A percentile compares a stretch with the other conserved stretches of the same genome.
Evolutionary conservation across 768 basidiomycete genomes (phyloP).

Genomic region (Tricholoma saponaceum): DNA sequence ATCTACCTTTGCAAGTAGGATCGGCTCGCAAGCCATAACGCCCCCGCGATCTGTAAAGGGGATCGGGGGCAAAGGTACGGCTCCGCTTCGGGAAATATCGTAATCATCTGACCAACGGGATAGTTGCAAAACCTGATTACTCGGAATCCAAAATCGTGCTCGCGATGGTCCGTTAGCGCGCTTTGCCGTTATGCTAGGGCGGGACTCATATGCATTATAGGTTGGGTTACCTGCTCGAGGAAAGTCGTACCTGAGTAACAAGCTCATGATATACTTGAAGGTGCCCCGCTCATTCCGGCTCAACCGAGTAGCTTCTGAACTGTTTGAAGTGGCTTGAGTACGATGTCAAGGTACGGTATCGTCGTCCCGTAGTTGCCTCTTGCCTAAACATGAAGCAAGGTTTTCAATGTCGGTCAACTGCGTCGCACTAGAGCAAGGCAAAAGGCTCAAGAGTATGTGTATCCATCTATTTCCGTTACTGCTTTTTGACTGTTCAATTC

Average conservation of each 20-base stretch:
- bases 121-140: conserved; percentile 96
- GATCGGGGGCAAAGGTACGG: conserved; percentile 81
- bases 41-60: conserved; percentile 84
- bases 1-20: conserved; percentile 65
- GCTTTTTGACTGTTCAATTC: conserved; percentile 1
- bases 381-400: conserved; percentile 40
- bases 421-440: conserved; percentile 82
- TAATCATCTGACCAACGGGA: conserved; percentile 4
- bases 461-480: background rate
- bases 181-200: background rate
- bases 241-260: conserved; percentile 98
- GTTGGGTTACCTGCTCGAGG: conserved; percentile 97
- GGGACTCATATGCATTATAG: conserved; percentile 38
- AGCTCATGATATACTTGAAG: conserved; percentile 92
- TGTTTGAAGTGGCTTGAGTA: conserved; percentile 90
- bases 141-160: conserved; percentile 98
- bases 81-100: background rate
- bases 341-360: conserved; percentile 71
- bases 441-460: conserved; percentile 64
- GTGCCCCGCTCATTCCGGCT: conserved; percentile 36
- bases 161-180: conserved; percentile 67
- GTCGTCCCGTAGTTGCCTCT: background rate
- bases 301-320: conserved; percentile 10
- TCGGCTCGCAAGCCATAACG: conserved; percentile 69
- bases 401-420: conserved; percentile 97